Base-by-base conservation (phyloP, 129 eudicot species). In the Oenanthe sinensis region DNA sequence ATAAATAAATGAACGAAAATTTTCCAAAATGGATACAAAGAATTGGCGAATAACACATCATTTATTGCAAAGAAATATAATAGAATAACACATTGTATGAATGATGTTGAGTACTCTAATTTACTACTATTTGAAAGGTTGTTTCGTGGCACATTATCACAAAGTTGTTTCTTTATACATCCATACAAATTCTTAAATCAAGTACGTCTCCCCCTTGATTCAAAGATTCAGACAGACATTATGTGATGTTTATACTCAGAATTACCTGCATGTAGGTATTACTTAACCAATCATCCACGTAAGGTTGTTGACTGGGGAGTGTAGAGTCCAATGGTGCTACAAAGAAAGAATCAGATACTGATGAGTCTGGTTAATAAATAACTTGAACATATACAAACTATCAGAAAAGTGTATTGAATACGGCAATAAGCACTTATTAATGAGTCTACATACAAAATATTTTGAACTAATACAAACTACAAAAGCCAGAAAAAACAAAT, bases 251-350 rank as follows among this genome's bases (percentile, higher is more conserved):
- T 40, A 40, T n/a, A 44, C 9, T 42, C 54, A n/a, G 76, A 5
- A n/a, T 72, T 75, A 75, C 78, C 77, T 46, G 42, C 20, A 13
- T n/a, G 62, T 47, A 74, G 62, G 77, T 39, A 12, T 74, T 3
- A 48, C 5, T 30, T 16, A 24, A 16, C 77, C 62, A 74, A 46
- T 48, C 62, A 74, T 28, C 62, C 44, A 74, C 15, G 33, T 2
- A 47, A 13, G 77, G 62, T 15, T 13, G 39, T 74, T 16, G 42
- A 74, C 39, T 42, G 4, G 50, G 77, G 28, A 24, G 26, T 74
- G 42, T 24, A 17, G 75, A 42, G 50, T 40, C 75, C 75, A 74
- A 49, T 74, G 44, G 36, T 74, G 20, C 77, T 46, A 47, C 63
- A 74, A 0, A 47, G 42, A 47, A 24, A 48, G 62, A 48, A 47